Evolutionary conservation across 1,284 basidiomycete genomes (phyloP).

Genomic region (Pascua sp.): DNA sequence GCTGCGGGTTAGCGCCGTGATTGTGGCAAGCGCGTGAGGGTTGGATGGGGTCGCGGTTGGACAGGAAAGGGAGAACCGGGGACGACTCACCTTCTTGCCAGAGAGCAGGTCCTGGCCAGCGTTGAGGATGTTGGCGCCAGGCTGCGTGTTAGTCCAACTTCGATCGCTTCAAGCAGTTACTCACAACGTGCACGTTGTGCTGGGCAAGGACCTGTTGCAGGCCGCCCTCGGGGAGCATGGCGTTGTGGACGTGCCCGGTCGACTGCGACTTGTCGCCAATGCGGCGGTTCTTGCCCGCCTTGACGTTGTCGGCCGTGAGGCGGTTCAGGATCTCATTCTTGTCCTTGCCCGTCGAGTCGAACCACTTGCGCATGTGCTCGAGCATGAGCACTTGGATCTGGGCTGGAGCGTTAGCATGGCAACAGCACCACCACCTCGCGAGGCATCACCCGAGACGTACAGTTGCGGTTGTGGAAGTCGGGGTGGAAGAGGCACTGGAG

Average conservation of each 20-base stretch:
- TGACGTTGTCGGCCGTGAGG: constrained; percentile 64
- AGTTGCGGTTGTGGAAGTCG: constrained; percentile 65
- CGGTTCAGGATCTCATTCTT: constrained; percentile 60
- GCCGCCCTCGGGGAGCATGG: constrained; percentile 40
- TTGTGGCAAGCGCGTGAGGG: no score
- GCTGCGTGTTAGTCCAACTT: constrained; percentile 16
- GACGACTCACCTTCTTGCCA: constrained; percentile 42
- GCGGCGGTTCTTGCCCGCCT: constrained; percentile 69
- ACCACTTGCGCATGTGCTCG: constrained; percentile 54
- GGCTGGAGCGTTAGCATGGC: constrained; percentile 65
- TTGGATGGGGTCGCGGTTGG: no score
- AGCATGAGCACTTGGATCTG: constrained; percentile 75
- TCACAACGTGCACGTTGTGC: constrained; percentile 48
- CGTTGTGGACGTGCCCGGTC: constrained; percentile 45
- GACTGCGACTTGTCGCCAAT: constrained; percentile 43
- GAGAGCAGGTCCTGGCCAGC: constrained; percentile 46
- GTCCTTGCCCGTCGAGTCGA: constrained; percentile 57
- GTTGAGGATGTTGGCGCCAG: constrained; percentile 41
- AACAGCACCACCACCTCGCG: no score
- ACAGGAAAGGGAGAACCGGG: neutral
- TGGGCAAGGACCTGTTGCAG: constrained; percentile 45
- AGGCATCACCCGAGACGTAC: constrained; percentile 31
- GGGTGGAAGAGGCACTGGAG: constrained; percentile 82
- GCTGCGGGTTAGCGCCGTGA: constrained; percentile 20
- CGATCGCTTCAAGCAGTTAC: constrained; percentile 6